Percentiles rank a stretch among this genome's conserved stretches.
These are phyloP conservation scores for Penicillium sp. DNA, from an alignment of 2,329 filamentous ascomycete species.

Conservation along the genomic window DNA sequence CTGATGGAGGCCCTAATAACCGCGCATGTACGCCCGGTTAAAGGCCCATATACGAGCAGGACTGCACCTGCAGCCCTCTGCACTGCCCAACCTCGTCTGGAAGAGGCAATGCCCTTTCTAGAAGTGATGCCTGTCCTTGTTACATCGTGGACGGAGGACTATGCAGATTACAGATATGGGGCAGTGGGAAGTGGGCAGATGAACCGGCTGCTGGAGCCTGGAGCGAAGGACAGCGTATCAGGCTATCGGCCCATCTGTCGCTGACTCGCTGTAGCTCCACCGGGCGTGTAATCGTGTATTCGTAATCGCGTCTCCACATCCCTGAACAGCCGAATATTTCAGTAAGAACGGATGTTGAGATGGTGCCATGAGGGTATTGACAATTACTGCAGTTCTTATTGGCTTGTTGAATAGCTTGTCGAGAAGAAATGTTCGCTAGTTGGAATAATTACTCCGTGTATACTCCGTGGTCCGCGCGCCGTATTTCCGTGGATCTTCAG, in stretches of 20 bases:
- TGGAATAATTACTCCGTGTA: neutral
- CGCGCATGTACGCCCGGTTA: neutral
- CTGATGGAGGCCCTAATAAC: neutral
- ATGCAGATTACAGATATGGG: no score
- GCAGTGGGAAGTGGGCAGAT: neutral
- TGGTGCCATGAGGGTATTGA: neutral
- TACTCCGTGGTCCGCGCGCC: neutral
- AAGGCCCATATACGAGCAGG: neutral
- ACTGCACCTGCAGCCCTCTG: no score
- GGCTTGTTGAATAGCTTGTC: neutral
- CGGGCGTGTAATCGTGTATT: neutral
- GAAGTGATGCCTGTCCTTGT: neutral
- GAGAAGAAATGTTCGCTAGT: neutral
- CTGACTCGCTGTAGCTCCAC: neutral
- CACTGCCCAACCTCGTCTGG: neutral
- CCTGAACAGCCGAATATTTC: neutral
- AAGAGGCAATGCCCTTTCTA: neutral
- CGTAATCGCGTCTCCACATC: conserved; percentile 2
- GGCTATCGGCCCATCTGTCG: neutral
- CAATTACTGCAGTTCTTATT: neutral
- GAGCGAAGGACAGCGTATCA: neutral
- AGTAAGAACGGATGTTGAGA: neutral
- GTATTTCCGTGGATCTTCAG: neutral
- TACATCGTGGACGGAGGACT: neutral
- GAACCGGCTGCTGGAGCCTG: neutral